Percentiles rank a stretch among this genome's conserved stretches.
Evolutionary conservation across 768 basidiomycete genomes (phyloP).

Genomic region (Auricularia sp.): DNA sequence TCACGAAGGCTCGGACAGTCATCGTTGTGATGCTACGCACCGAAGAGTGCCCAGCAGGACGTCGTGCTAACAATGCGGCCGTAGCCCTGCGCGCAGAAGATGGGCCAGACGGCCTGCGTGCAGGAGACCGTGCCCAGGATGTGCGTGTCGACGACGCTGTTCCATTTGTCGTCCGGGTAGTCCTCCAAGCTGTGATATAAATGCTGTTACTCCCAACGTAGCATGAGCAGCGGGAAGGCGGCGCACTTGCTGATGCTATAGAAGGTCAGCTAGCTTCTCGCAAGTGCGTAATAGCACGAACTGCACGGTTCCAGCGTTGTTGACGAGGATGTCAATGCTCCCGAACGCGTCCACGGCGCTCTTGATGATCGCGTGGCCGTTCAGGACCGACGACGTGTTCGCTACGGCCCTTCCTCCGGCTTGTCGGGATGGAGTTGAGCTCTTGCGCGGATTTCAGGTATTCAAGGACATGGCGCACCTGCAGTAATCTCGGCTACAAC

Average conservation of each 20-base stretch:
- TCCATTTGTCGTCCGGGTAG: slow-evolving; percentile 92
- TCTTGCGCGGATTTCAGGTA: background rate
- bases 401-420: slow-evolving; percentile 84
- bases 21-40: slow-evolving; percentile 28
- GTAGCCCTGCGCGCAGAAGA: slow-evolving; percentile 90
- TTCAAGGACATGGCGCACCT: slow-evolving; percentile 35
- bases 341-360: slow-evolving; percentile 85
- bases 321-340: slow-evolving; percentile 72
- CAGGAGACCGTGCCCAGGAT: slow-evolving; percentile 88
- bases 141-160: slow-evolving; percentile 80
- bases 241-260: background rate
- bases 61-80: slow-evolving; percentile 89
- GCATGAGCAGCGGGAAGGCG: background rate
- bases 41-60: slow-evolving; percentile 88
- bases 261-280: too few species aligned
- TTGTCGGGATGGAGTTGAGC: slow-evolving; percentile 20
- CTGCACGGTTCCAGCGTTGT: slow-evolving; percentile 87
- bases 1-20: background rate
- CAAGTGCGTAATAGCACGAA: slow-evolving; percentile 26
- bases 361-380: slow-evolving; percentile 79
- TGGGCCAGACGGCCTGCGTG: slow-evolving; percentile 91
- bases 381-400: slow-evolving; percentile 81
- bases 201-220: slow-evolving; percentile 1
- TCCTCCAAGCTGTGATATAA: slow-evolving; percentile 72
- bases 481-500: slow-evolving; percentile 82